A percentile compares a stretch with the other conserved stretches of the same genome.
These are phyloP conservation scores for Arabis hirsuta DNA, from an alignment of 345 rosid species.

Conservation along the genomic window DNA sequence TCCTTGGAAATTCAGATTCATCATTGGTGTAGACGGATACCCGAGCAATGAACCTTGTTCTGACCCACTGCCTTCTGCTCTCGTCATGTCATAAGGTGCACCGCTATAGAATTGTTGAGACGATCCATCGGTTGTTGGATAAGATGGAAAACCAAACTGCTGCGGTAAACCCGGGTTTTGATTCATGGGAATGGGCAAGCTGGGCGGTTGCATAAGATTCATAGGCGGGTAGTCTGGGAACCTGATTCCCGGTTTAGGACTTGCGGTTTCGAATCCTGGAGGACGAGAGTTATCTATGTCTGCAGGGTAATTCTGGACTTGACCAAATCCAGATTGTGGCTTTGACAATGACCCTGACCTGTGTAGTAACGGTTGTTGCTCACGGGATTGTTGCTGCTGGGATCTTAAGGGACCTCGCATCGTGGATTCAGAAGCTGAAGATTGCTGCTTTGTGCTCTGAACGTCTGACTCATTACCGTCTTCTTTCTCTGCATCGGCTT, in stretches of 20 bases:
- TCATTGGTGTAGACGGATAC: constrained; percentile 63
- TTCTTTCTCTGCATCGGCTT: constrained; percentile 69
- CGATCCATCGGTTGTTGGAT: constrained; percentile 61
- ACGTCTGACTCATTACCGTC: constrained; percentile 75
- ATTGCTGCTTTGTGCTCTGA: constrained; percentile 64
- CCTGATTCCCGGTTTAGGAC: constrained; percentile 58
- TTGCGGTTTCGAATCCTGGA: constrained; percentile 70
- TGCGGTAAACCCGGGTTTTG: constrained; percentile 60
- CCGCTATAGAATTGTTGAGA: constrained; percentile 63
- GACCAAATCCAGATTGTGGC: constrained; percentile 57
- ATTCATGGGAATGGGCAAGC: constrained; percentile 64
- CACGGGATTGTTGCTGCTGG: constrained; percentile 61
- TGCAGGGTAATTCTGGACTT: constrained; percentile 53
- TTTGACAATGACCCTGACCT: constrained; percentile 62
- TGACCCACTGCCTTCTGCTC: constrained; percentile 57
- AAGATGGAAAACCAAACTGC: constrained; percentile 65
- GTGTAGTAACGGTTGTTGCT: constrained; percentile 52
- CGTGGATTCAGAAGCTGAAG: constrained; percentile 72
- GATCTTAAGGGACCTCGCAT: constrained; percentile 66
- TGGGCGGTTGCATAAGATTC: constrained; percentile 70
- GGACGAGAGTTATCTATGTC: constrained; percentile 58
- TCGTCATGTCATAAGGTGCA: constrained; percentile 61
- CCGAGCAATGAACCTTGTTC: constrained; percentile 81
- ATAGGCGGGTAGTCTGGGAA: constrained; percentile 68
- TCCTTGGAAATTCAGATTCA: constrained; percentile 54